Percentiles rank a stretch among this genome's conserved stretches.
phyloP scores from a whole-genome alignment of 306 rosid genomes.

The Quercus robur region DNA sequence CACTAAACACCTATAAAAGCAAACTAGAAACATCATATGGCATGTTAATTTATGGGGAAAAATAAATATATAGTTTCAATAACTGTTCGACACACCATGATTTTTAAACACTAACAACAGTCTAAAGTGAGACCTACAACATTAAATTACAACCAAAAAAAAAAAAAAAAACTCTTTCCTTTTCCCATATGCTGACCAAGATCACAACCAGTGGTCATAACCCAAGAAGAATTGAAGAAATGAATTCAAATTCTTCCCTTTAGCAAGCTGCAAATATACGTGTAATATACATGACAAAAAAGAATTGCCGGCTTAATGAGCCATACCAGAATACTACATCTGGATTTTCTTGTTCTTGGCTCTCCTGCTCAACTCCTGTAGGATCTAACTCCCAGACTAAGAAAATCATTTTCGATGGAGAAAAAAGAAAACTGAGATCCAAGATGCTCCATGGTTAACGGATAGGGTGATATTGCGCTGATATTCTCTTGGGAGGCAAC shows the following conservation, averaged over 20 bases:
- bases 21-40: not conserved
- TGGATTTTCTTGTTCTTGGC: conserved; percentile 23
- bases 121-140: conserved; percentile 15
- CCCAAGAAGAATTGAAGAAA: conserved; percentile 30
- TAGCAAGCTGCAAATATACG: conserved; percentile 28
- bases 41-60: not conserved
- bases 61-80: not conserved
- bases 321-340: conserved; percentile 23
- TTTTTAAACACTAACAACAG: not conserved
- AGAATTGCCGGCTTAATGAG: conserved; percentile 21
- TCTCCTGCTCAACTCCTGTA: conserved; percentile 26
- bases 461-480: conserved; percentile 86
- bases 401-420: conserved; percentile 14
- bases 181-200: conserved; percentile 16
- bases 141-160: conserved; percentile 18
- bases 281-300: conserved; percentile 26
- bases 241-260: conserved; percentile 18
- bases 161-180: not conserved
- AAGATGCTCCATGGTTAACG: conserved; percentile 35
- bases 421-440: conserved; percentile 30
- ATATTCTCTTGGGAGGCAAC: conserved; percentile 92
- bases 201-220: conserved; percentile 19
- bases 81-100: not conserved
- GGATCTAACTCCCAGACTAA: conserved; percentile 25
- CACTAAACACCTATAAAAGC: not conserved